Evolutionary conservation across 2,329 filamentous ascomycete species (phyloP).

Genomic region (Diaporthe sp.): DNA sequence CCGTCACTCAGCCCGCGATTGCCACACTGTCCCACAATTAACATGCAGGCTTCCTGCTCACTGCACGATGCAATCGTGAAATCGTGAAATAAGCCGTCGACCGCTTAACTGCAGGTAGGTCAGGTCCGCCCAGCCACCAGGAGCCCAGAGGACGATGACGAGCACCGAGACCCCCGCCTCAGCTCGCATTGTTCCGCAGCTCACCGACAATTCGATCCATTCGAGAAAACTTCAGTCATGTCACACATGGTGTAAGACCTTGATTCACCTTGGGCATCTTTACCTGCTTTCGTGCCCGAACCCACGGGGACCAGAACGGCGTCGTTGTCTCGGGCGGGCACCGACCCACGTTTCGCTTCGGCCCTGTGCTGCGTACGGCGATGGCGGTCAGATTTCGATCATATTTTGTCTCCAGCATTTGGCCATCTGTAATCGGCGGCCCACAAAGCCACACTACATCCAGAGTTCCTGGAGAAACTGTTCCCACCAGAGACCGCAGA

Average conservation of each 20-base stretch:
- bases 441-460: conserved; percentile 31
- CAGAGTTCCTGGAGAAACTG: conserved; percentile 22
- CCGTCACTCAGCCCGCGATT: conserved; percentile 24
- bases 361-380: conserved; percentile 30
- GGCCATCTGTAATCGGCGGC: conserved; percentile 22
- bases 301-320: conserved; percentile 28
- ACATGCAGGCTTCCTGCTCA: conserved; percentile 28
- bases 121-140: conserved; percentile 33
- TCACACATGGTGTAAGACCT: conserved; percentile 32
- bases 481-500: conserved; percentile 23
- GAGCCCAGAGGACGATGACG: conserved; percentile 18
- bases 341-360: conserved; percentile 36
- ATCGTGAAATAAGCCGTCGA: conserved; percentile 12
- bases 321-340: conserved; percentile 34
- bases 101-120: conserved; percentile 17
- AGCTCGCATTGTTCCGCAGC: conserved; percentile 22
- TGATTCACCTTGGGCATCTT: conserved; percentile 30
- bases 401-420: conserved; percentile 24
- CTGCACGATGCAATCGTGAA: conserved; percentile 31
- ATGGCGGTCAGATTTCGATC: conserved; percentile 35
- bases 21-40: conserved; percentile 32
- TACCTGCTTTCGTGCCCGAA: conserved; percentile 33
- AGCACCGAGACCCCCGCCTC: conserved; percentile 22
- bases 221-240: conserved; percentile 31
- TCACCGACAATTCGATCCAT: conserved; percentile 35